A percentile compares a stretch with the other conserved stretches of the same genome.
Evolutionary conservation across 106 monocot genomes (phyloP).

Genomic region (Allium sativum): DNA sequence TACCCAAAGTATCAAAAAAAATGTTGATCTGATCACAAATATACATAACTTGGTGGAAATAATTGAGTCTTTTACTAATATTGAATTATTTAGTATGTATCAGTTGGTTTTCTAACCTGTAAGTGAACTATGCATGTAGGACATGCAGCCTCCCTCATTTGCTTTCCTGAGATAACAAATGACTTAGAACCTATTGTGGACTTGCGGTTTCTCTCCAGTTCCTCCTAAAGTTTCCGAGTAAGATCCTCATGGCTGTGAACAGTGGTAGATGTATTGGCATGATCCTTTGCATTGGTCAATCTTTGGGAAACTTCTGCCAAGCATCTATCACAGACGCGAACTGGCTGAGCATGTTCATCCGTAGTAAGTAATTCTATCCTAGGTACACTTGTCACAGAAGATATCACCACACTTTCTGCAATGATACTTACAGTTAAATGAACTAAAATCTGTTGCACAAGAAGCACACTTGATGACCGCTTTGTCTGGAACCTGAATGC

Average conservation of each 20-base stretch:
- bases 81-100: not conserved
- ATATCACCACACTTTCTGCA: slow-evolving; percentile 97
- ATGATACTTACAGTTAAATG: slow-evolving; percentile 85
- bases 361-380: slow-evolving; percentile 78
- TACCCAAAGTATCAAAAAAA: not conserved
- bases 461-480: slow-evolving; percentile 72
- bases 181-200: slow-evolving; percentile 48
- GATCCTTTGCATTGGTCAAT: slow-evolving; percentile 14
- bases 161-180: slow-evolving; percentile 37
- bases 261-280: not conserved
- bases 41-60: not conserved
- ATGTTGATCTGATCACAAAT: not conserved
- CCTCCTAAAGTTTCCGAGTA: slow-evolving; percentile 41
- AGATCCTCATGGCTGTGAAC: slow-evolving; percentile 12
- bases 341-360: slow-evolving; percentile 63
- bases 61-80: not conserved
- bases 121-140: slow-evolving; percentile 87
- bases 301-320: slow-evolving; percentile 20
- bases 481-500: slow-evolving; percentile 80
- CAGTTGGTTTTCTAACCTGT: slow-evolving; percentile 38
- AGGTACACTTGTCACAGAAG: slow-evolving; percentile 93
- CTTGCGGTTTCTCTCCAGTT: slow-evolving; percentile 78
- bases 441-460: slow-evolving; percentile 64
- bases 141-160: slow-evolving; percentile 86
- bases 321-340: slow-evolving; percentile 88